Conservation (phyloP, 108 stramenopile species). For the Parietichytrium sp. region DNA sequence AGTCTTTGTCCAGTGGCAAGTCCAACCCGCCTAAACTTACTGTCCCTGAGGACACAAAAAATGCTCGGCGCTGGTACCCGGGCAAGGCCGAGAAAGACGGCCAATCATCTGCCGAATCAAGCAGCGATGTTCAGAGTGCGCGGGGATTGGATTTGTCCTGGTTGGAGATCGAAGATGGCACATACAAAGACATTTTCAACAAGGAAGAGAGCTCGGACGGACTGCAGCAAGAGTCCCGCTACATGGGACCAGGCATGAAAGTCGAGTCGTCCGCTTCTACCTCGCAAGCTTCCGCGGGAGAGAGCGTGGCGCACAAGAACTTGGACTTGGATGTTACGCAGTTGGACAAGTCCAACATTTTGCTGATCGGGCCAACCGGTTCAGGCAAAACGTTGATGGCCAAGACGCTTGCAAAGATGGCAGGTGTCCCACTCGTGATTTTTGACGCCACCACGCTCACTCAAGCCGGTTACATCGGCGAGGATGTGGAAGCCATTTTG, state of each 20-base stretch:
- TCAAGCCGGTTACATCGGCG: slow-evolving; percentile 62
- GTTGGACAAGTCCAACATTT: slow-evolving; percentile 61
- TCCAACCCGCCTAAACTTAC: neutral
- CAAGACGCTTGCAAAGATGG: slow-evolving; percentile 55
- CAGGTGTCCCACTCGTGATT: slow-evolving; percentile 58
- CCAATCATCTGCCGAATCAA: slow-evolving; percentile 37
- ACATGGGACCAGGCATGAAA: neutral
- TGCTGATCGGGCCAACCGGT: slow-evolving; percentile 58
- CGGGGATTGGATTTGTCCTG: too few species aligned
- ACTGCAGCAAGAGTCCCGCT: neutral
- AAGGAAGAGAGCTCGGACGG: neutral
- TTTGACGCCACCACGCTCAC: slow-evolving; percentile 61
- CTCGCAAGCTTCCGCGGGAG: neutral
- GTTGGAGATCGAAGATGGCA: too few species aligned
- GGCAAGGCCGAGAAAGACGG: slow-evolving; percentile 28
- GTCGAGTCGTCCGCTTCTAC: neutral
- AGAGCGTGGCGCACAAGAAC: neutral
- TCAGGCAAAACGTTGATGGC: slow-evolving; percentile 62
- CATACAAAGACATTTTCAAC: too few species aligned
- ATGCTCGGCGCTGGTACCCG: neutral
- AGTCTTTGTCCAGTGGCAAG: neutral
- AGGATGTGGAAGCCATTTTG: slow-evolving; percentile 60
- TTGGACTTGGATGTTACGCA: slow-evolving; percentile 51
- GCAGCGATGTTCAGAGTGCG: slow-evolving; percentile 12
- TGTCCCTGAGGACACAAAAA: too few species aligned